Evolutionary conservation across 2,329 filamentous ascomycete species (phyloP), one percentile per base, ranked within the genome.

Genomic region (Beauveria medogensis): DNA sequence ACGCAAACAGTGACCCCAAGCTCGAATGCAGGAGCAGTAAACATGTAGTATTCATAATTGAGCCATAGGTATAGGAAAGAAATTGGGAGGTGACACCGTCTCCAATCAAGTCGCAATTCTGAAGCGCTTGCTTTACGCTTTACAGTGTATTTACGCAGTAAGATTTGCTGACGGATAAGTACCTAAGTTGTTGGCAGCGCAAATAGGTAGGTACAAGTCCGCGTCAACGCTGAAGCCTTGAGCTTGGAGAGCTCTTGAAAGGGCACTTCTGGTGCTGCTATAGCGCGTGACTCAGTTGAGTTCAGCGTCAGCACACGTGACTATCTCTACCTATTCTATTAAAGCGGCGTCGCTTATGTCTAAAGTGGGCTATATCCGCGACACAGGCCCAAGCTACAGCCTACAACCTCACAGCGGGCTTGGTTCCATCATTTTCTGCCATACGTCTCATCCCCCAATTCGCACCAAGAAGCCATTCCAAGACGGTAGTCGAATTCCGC

Each of bases 161-260:
- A 52, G 37, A 44, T 16, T 50, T 37, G 37, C 55, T 51, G 46
- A 51, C 47, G 12, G 47, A 9, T 44, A 30, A 30, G 28, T 9
- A 28, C 2, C 2, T 28, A 3, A 1, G 30, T n/a, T 22, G 14
- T 46, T 12, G n/a, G 22, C 37, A 51, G 22, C 9, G 16, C 26
- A 53, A 4, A 37, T 24, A 30, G 28, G 8, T 9, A 30, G 28
- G 8, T 9, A 30, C 8, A 30, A 18, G 56, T 60, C 50, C 58
- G 58, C 58, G 58, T 60, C 58, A 60, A 60, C 58, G 50, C 58
- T 60, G 58, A 60, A 60, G 58, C 58, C 58, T 60, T 60, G 58
- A 60, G 58, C 50, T 60, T 46, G 37, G 37, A 22, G 20, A 54
- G 41, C 41, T 55, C 41, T n/a, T 18, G 20, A 10, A 28, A 12